Conservation (phyloP, 192 early-diverging fungal genomes). For the Coemansia nantahalensis region DNA sequence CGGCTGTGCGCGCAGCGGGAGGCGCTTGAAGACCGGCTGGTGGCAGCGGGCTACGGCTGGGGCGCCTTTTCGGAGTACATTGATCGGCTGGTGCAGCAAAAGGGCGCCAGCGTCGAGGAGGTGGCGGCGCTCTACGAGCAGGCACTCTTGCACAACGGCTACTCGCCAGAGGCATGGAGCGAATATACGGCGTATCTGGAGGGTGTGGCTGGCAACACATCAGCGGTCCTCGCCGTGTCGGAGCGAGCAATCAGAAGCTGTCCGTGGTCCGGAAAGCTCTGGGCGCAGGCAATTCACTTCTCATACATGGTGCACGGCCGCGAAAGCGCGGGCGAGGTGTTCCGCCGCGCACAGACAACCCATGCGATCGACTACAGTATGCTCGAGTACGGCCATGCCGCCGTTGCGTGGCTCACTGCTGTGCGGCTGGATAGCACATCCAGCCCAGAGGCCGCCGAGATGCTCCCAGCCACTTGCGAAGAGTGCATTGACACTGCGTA, state of each 20-base stretch:
- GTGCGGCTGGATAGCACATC: slow-evolving; percentile 8
- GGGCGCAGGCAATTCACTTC: slow-evolving; percentile 27
- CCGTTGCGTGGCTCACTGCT: slow-evolving; percentile 8
- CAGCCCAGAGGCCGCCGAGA: background rate
- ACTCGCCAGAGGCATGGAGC: slow-evolving; percentile 23
- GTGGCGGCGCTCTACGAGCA: slow-evolving; percentile 34
- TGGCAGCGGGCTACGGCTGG: slow-evolving; percentile 20
- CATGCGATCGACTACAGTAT: slow-evolving; percentile 44
- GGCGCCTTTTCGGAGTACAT: slow-evolving; percentile 17
- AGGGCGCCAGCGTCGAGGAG: slow-evolving; percentile 5
- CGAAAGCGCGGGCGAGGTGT: slow-evolving; percentile 12
- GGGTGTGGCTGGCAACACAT: background rate
- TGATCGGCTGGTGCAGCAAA: slow-evolving; percentile 9
- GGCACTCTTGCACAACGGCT: slow-evolving; percentile 17
- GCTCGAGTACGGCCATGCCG: slow-evolving; percentile 25
- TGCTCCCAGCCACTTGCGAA: slow-evolving; percentile 17
- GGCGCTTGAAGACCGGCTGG: slow-evolving; percentile 15
- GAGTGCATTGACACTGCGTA: slow-evolving; percentile 18
- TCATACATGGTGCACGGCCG: slow-evolving; percentile 11
- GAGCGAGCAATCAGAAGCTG: slow-evolving; percentile 26
- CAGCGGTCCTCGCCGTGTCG: slow-evolving; percentile 5
- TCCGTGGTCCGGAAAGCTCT: slow-evolving; percentile 44
- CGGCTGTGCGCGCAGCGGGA: slow-evolving; percentile 15
- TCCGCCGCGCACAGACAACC: slow-evolving; percentile 12
- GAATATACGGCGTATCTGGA: slow-evolving; percentile 25